phyloP scores from a whole-genome alignment of 2,329 filamentous ascomycete species.

The Aspergillus quadrilineatus region DNA sequence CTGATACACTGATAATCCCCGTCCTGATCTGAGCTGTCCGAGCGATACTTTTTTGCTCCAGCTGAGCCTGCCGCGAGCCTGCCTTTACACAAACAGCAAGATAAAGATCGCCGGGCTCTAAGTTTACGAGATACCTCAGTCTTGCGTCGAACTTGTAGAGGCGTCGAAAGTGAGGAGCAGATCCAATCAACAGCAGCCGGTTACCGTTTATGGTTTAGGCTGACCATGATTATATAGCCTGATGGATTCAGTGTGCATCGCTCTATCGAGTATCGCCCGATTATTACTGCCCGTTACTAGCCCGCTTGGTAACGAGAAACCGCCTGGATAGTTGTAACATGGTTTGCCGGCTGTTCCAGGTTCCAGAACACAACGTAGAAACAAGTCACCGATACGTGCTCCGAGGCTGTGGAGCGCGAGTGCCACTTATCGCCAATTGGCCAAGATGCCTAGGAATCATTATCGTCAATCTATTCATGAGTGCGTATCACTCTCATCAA shows the following conservation, averaged over 20 bases:
- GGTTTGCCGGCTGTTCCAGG: constrained; percentile 10
- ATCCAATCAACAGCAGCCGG: background rate
- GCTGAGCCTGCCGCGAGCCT: background rate
- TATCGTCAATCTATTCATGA: constrained; percentile 5
- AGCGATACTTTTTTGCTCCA: background rate
- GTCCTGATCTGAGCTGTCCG: background rate
- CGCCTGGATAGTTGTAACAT: constrained; percentile 3
- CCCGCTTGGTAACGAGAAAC: constrained; percentile 2
- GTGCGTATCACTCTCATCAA: background rate
- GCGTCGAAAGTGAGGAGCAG: background rate
- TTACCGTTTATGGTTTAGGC: background rate
- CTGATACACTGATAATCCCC: background rate
- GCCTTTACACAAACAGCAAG: background rate
- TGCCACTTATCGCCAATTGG: constrained; percentile 1
- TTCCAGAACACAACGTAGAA: constrained; percentile 11
- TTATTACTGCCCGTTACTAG: background rate
- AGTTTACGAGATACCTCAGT: background rate
- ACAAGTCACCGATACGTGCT: background rate
- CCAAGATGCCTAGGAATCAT: background rate
- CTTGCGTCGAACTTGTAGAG: background rate
- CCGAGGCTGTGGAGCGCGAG: constrained; percentile 5
- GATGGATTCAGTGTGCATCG: background rate
- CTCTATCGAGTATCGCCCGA: background rate
- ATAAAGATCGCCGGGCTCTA: background rate
- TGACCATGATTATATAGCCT: background rate